Percentiles rank a stretch among this genome's conserved stretches.
These are phyloP conservation scores for Hibiscus mutabilis DNA, from an alignment of 345 rosid species.

Conservation along the genomic window DNA sequence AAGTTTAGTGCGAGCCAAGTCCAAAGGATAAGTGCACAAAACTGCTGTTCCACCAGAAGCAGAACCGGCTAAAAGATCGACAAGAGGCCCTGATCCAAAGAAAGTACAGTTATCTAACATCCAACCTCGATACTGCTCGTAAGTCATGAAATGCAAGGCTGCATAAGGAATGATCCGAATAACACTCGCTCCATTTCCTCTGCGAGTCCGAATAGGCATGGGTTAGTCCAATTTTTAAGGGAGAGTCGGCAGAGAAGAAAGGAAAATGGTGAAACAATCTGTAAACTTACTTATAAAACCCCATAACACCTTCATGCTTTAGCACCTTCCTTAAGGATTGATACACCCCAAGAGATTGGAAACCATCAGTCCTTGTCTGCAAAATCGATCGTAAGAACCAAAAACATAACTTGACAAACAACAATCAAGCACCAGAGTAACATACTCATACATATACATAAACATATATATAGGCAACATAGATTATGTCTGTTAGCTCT, in stretches of 20 bases:
- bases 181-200: constrained; percentile 98
- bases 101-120: constrained; percentile 64
- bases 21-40: constrained; percentile 88
- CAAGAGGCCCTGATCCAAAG: constrained; percentile 77
- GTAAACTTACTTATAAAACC: constrained; percentile 71
- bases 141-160: constrained; percentile 93
- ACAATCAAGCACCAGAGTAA: not conserved
- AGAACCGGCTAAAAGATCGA: constrained; percentile 94
- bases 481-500: not conserved
- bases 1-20: constrained; percentile 90
- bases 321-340: constrained; percentile 66
- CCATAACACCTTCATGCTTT: constrained; percentile 72
- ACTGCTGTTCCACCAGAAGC: constrained; percentile 97
- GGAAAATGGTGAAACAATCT: constrained; percentile 4
- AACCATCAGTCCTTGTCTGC: constrained; percentile 82
- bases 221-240: constrained; percentile 8
- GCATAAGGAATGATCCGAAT: constrained; percentile 93
- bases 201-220: constrained; percentile 22
- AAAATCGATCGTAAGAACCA: not conserved
- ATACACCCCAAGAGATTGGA: constrained; percentile 66
- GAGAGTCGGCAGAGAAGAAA: not conserved
- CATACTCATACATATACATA: not conserved
- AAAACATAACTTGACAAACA: not conserved
- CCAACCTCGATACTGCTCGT: constrained; percentile 88
- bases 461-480: too few relatives aligned